Percentiles rank a stretch among this genome's conserved stretches.
Evolutionary conservation across 441 rosid species (phyloP).

Genomic region (Brassica balearica): DNA sequence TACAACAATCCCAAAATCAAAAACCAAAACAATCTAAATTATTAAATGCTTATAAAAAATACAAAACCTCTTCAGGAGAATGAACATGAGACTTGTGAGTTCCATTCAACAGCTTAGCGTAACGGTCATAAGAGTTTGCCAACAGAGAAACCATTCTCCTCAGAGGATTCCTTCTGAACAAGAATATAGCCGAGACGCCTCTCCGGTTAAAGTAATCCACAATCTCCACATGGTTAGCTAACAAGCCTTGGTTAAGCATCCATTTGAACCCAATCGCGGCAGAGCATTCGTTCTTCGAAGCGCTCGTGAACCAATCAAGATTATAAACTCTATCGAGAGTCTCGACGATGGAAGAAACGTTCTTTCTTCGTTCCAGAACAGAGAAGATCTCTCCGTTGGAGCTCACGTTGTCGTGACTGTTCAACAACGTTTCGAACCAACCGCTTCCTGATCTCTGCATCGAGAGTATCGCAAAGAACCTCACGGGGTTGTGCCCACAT

Average conservation of each 20-base stretch:
- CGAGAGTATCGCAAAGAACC: conserved; percentile 81
- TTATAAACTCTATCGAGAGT: conserved; percentile 85
- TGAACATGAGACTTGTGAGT: conserved; percentile 98
- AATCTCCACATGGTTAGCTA: conserved; percentile 68
- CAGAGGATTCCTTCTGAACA: conserved; percentile 79
- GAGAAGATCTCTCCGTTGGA: conserved; percentile 95
- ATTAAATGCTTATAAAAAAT: neutral
- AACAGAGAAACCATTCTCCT: conserved; percentile 87
- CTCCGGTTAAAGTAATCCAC: conserved; percentile 78
- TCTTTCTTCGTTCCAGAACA: conserved; percentile 63
- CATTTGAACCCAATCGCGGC: conserved; percentile 98
- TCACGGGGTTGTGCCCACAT: conserved; percentile 78
- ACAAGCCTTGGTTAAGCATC: conserved; percentile 98
- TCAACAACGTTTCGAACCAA: conserved; percentile 95
- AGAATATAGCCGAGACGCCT: conserved; percentile 77
- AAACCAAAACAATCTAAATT: neutral
- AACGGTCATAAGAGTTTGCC: conserved; percentile 86
- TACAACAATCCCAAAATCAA: conserved; percentile 35
- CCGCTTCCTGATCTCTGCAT: conserved; percentile 99
- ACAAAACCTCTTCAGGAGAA: conserved; percentile 75
- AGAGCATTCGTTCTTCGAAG: conserved; percentile 95
- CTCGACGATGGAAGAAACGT: conserved; percentile 63
- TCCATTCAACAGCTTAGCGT: conserved; percentile 91
- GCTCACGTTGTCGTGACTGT: conserved; percentile 87
- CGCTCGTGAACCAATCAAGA: conserved; percentile 87